Evolutionary conservation across 805 yeast genomes (phyloP).

Genomic region (Blastobotrys attinorum): DNA sequence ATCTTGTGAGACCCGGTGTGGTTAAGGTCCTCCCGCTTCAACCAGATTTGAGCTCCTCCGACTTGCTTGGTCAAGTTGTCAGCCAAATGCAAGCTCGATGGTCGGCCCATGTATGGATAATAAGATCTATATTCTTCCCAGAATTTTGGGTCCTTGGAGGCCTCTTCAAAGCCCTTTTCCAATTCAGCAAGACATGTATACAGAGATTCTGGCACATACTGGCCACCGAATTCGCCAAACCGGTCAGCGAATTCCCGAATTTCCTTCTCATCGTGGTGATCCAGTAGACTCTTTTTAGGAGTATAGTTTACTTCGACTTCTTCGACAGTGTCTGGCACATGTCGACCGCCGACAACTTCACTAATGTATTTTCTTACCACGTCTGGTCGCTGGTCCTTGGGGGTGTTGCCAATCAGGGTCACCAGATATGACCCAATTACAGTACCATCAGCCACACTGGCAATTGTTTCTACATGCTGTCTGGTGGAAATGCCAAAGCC

Average conservation of each 20-base stretch:
- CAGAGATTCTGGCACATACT: conserved; percentile 94
- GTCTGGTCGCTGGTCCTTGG: conserved; percentile 42
- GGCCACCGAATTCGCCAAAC: conserved; percentile 97
- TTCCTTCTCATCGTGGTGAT: not conserved
- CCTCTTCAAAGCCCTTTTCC: conserved; percentile 79
- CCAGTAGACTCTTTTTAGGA: conserved; percentile 10
- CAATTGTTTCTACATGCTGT: conserved; percentile 78
- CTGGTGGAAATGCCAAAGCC: conserved; percentile 96
- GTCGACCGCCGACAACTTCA: conserved; percentile 53
- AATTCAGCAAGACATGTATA: conserved; percentile 86
- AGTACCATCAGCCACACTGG: conserved; percentile 83
- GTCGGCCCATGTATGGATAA: conserved; percentile 93
- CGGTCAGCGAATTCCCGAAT: conserved; percentile 42
- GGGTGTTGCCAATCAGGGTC: conserved; percentile 57
- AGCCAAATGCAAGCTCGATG: conserved; percentile 86
- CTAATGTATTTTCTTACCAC: conserved; percentile 61
- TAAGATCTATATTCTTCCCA: conserved; percentile 86
- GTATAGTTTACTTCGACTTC: conserved; percentile 18
- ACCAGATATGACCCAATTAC: conserved; percentile 90
- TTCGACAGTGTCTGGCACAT: conserved; percentile 13
- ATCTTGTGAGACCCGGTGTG: conserved; percentile 43
- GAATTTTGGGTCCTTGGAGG: conserved; percentile 81
- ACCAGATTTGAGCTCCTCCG: conserved; percentile 96
- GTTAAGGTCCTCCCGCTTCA: conserved; percentile 84
- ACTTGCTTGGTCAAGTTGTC: conserved; percentile 81